phyloP scores from a whole-genome alignment of 345 rosid species.

The Aegle marmelos region DNA sequence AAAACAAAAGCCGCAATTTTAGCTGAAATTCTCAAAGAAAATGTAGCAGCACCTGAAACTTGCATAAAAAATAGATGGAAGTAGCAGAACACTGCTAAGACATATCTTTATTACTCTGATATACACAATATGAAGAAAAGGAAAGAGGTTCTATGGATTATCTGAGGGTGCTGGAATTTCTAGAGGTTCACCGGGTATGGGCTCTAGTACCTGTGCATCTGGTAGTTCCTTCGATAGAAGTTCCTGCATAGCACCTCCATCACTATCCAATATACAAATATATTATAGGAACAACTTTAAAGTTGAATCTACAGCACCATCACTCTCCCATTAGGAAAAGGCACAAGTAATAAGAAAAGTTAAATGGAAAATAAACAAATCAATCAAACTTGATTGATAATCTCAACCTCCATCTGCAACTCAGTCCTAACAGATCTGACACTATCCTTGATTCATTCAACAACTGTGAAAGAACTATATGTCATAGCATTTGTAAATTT shows the following conservation, averaged over 20 bases:
- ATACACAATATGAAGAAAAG: neutral
- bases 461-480: neutral
- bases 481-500: neutral
- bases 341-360: neutral
- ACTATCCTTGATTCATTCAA: neutral
- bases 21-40: no score
- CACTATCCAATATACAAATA: neutral
- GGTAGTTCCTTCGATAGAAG: conserved; percentile 66
- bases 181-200: conserved; percentile 67
- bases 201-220: conserved; percentile 61
- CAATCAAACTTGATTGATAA: neutral
- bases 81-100: neutral
- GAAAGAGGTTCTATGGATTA: neutral
- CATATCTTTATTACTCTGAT: neutral
- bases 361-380: neutral
- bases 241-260: conserved; percentile 37
- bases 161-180: conserved; percentile 40
- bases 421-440: neutral
- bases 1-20: no score
- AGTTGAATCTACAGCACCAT: neutral
- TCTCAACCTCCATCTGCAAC: neutral
- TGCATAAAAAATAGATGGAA: neutral
- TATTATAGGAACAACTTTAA: neutral
- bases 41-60: neutral
- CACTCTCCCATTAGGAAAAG: neutral